Conservation (phyloP, 208 protist species). For the Leishmania mexicana region DNA sequence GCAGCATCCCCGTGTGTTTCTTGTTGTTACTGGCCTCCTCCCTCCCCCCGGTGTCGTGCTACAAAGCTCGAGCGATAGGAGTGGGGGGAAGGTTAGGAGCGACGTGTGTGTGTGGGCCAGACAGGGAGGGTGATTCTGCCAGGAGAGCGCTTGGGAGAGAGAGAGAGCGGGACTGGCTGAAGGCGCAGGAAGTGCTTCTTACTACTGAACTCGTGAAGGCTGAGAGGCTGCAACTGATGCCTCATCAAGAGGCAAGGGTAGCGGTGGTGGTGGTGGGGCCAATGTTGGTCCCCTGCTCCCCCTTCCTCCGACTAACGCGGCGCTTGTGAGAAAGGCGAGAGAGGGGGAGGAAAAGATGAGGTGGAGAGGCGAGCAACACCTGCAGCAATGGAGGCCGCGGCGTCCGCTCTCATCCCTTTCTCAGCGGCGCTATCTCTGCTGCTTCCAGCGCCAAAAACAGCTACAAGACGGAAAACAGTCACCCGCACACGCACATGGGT, state of each 20-base stretch:
- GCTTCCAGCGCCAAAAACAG: not conserved
- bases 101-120: not conserved
- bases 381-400: not conserved
- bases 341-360: not conserved
- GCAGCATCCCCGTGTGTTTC: not conserved
- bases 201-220: not conserved
- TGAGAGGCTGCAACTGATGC: not conserved
- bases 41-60: not conserved
- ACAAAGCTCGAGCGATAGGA: not conserved
- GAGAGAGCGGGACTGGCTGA: not conserved
- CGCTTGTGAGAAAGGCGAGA: not conserved
- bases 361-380: not conserved
- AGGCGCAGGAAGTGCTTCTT: not conserved
- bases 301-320: not conserved
- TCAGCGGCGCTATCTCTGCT: not conserved
- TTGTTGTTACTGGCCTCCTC: not conserved
- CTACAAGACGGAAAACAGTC: too few species aligned
- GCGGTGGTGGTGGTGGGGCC: not conserved
- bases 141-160: not conserved
- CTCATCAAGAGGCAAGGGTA: not conserved
- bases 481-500: not conserved
- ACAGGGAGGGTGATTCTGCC: not conserved
- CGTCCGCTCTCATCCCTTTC: not conserved
- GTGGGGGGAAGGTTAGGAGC: not conserved
- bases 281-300: too few species aligned